Conservation (phyloP, 2,329 filamentous ascomycete genomes). For the Coniochaeta ligniaria region DNA sequence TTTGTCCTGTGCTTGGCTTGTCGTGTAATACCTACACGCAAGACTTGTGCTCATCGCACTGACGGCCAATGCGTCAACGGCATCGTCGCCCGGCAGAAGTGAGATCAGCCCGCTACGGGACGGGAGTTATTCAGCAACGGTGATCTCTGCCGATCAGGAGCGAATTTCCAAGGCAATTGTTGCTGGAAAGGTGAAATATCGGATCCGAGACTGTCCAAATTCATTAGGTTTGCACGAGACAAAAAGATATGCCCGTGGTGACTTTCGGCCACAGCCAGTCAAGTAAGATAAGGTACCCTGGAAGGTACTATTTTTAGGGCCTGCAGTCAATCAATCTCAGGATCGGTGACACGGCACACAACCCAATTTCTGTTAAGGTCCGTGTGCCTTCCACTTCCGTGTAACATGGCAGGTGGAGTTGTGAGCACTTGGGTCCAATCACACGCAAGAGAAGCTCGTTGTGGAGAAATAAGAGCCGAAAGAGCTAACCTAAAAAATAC, state of each 20-base stretch:
- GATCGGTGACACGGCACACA: slow-evolving; percentile 2
- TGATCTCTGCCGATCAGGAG: neutral
- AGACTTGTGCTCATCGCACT: neutral
- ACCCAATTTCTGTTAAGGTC: slow-evolving; percentile 9
- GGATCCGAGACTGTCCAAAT: neutral
- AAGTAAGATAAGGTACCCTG: neutral
- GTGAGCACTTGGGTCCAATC: slow-evolving; percentile 8
- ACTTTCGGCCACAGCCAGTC: neutral
- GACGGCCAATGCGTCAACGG: neutral
- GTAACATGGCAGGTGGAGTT: slow-evolving; percentile 1
- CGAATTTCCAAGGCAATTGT: neutral
- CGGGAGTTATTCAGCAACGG: neutral
- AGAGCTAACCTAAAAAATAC: neutral
- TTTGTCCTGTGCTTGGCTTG: neutral
- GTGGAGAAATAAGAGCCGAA: neutral
- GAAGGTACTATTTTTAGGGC: slow-evolving; percentile 15
- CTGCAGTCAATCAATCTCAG: slow-evolving; percentile 7
- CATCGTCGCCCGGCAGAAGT: neutral
- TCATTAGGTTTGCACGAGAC: neutral
- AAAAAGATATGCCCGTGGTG: neutral
- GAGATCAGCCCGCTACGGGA: neutral
- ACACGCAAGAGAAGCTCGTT: neutral
- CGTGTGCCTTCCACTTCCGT: slow-evolving; percentile 4
- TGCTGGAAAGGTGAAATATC: neutral
- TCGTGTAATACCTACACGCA: neutral